Conservation (phyloP, 208 protist genomes). For the Wallacemonas sp. region DNA sequence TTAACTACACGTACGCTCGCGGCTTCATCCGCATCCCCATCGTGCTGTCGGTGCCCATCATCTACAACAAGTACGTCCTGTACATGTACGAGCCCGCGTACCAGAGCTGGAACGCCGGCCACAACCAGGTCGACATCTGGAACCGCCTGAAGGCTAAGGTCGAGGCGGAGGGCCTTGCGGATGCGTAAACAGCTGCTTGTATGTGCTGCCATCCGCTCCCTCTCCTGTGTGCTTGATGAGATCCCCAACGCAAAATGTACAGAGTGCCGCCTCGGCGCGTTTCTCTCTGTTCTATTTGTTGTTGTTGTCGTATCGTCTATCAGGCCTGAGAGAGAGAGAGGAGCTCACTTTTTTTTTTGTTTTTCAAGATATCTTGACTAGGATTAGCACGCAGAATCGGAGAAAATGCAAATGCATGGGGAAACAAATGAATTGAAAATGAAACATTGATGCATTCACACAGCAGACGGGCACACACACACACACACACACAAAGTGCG, state of each 20-base stretch:
- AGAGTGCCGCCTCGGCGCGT: too few species aligned
- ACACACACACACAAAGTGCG: too few species aligned
- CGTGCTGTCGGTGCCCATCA: slow-evolving; percentile 68
- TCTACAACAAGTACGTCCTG: slow-evolving; percentile 87
- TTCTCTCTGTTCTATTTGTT: too few species aligned
- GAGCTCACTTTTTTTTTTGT: neutral
- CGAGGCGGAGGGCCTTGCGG: slow-evolving; percentile 32
- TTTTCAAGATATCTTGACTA: too few species aligned
- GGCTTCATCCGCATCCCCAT: slow-evolving; percentile 86
- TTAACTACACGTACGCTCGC: slow-evolving; percentile 83
- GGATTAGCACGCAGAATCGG: slow-evolving; percentile 5
- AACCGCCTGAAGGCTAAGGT: slow-evolving; percentile 83
- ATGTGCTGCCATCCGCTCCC: too few species aligned
- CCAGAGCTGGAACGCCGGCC: slow-evolving; percentile 78
- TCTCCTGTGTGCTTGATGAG: too few species aligned
- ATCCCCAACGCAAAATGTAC: too few species aligned
- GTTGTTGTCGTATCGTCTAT: too few species aligned
- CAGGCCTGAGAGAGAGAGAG: slow-evolving; percentile 3
- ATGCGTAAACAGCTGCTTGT: slow-evolving; percentile 5
- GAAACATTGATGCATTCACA: too few species aligned
- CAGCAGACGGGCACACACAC: too few species aligned
- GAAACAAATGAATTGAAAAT: too few species aligned
- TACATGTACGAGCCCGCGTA: slow-evolving; percentile 68
- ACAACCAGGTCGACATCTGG: slow-evolving; percentile 89
- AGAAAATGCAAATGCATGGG: too few species aligned